Evolutionary conservation across 73 alveolate species (phyloP), one percentile per base, ranked within the genome.

Genomic region (Paramecium caudatum): DNA sequence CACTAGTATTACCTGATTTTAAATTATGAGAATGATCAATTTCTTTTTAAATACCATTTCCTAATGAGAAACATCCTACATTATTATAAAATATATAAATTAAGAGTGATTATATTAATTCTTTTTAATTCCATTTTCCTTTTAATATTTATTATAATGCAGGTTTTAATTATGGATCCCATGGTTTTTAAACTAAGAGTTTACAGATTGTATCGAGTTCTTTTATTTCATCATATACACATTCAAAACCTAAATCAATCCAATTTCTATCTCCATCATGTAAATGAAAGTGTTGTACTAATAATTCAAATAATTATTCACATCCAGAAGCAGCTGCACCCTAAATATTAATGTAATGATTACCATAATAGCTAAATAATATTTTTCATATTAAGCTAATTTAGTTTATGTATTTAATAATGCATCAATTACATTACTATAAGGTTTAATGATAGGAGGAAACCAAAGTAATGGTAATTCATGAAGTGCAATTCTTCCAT

Each of bases 271-370:
- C 68, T 1, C 68, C 88, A 0, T 37, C 62, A 19, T 19, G 30
- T 12, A 27, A 43, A 21, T 43, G 16, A 19, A 39, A 74, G 6
- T 45, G 47, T 25, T 74, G 43, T 0, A 74, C 32, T 19, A 74
- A 15, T 37, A 74, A 41, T 15, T 37, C 39, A 16, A 41, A 45
- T 37, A 74, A 41, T 15, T 74, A 45, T 5, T 74, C 88, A 74
- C 88, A 34, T 23, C 88, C 88, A 13, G 62, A 41, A 5, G 88
- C 39, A 21, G 88, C 62, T 3, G 47, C 88, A 19, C 88, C 88
- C 83, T 65, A 10, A 3, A 33, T 65, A 13, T 25, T n/a, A 0
- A 32, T 32, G 7, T 3, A 2, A 5, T 10, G 34, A 33, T 32
- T 65, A 65, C 83, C 39, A 43, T 74, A 39, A 74, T 74, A 39